Base-by-base conservation (phyloP, 1,284 basidiomycete species). In the Fomitiporia mediterranea region DNA sequence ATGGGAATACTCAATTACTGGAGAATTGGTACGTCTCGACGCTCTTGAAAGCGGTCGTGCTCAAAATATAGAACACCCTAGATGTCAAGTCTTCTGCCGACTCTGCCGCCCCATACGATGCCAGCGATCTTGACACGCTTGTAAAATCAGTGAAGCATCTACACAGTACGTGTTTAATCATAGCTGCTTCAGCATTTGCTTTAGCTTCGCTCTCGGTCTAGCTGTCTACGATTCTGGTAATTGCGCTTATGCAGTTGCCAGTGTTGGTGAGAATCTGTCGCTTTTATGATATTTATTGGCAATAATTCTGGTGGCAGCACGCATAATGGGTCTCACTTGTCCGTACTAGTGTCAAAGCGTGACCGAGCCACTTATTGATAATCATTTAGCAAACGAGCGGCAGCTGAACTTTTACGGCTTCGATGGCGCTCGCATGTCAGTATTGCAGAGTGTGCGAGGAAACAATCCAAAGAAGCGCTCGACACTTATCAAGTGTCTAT, bases 341-440 rank as follows among this genome's bases (percentile, higher is more conserved):
- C 59, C 67, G 79, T 77, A 62, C 38, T 21, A 19, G 37, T 3
- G 73, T 7, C 21, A 64, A 0, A 23, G 6, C 19, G 21, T 23
- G 21, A 5, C 21, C 58, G 69, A 73, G 34, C 6, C 5, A 19
- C 25, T 53, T 2, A 4, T 54, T 21, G 2, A 25, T 17, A 44
- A 23, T 4, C n/a, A 9, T 39, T 35, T 13, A 80, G 78, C 63
- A 4, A 67, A 68, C 17, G 69, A 76, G 37, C 71, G 71, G 30
- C 82, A 79, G 61, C 28, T 78, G 2, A 73, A 84, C 59, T 78
- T 74, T 59, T 65, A 82, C 23, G 84, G 82, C 1, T 74, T 82
- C 62, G 67, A 72, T 0, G 72, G 72, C 27, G 79, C 77, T 0
- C 79, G 84, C 0, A 70, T 82, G 5, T 66, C 71, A 37, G 69